Evolutionary conservation across 192 early-diverging fungal species (phyloP), one percentile per base, ranked within the genome.

Genomic region (Coemansia sp.): DNA sequence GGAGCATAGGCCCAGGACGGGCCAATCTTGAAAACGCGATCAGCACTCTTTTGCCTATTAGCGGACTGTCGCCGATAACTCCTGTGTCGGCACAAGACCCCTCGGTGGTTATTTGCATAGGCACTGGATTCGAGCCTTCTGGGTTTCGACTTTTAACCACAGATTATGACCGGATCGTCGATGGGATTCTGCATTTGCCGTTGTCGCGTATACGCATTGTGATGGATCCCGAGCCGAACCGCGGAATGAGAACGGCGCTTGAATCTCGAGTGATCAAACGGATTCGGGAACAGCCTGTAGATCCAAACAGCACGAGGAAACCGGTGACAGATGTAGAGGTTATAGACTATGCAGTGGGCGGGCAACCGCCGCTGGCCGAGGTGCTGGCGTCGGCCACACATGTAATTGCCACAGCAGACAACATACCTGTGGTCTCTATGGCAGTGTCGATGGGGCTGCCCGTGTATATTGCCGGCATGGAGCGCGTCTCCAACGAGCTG

Each of bases 391-490:
- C 69, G 11, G 73, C 78, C 2, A 59, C 73, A 15, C 69, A 66
- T 3, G 66, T 75, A 21, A 48, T 81, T 22, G 69, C 63, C 9
- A 72, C 73, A 0, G 73, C 78, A 14, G 78, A 81, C 39, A 54
- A 81, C 27, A 58, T 75, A 17, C 22, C 62, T 12, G 60, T 66
- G 39, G 59, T 75, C 15, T 60, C 78, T n/a, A 55, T 81, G 45
- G 78, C 73, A 8, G 69, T 50, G 12, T 59, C 78, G 4, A 55
- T 75, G 9, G 58, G 25, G 3, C 64, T 61, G 2, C 78, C 72
- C 1, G 72, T 81, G n/a, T 81, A 81, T 54, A 66, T 81, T 56
- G 65, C 73, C 9, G 73, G 78, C 37, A 69, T 72, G 39, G 78
- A 81, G 38, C 78, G 78, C 51, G 75, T 69, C 1, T 47, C 52